Evolutionary conservation across 495 filamentous ascomycete genomes (phyloP), one percentile per base, ranked within the genome.

Genomic region (Cenococcum geophilum): DNA sequence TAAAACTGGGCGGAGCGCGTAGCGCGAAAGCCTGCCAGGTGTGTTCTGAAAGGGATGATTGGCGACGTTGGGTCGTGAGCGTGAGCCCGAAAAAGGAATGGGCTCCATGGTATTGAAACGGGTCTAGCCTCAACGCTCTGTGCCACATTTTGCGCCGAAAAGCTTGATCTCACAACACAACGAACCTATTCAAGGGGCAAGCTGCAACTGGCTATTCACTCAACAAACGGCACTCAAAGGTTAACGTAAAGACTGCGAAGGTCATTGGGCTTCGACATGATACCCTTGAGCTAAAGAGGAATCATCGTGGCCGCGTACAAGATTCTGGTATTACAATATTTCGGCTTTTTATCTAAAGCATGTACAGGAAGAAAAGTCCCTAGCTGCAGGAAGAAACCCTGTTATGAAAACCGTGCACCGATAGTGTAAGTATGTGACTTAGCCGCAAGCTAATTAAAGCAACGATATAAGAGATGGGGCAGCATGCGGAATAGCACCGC

Each of bases 381-480:
- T 45, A 52, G 20, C 25, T 52, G 25, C 49, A 52, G 21, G 49
- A 52, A 25, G 49, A 52, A 32, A 52, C 49, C 21, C 6, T 32
- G n/a, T 16, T 25, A 16, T 6, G 16, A 52, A 52, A 20, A 52
- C 25, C 16, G 14, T 32, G 25, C 22, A 52, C 25, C 49, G 23
- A 22, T 32, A 32, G 25, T 52, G 49, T 52, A 52, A 32, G 49
- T 52, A 52, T 52, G 49, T 25, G 22, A 32, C 40, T 45, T 52
- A 6, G 49, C 22, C 16, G 12, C 8, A 52, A 52, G 49, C 49
- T 23, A 22, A 12, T 12, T 52, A 32, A 52, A 25, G 49, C 49
- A 52, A 32, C 49, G 21, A 52, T n/a, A 14, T 18, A 45, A 23
- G 49, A 27, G 21, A 52, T 23, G 23, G 11, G n/a, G 25, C 25